These are phyloP conservation scores for Trichopus zeylanicus DNA, from an alignment of 116 monocot species.

Conservation along the genomic window DNA sequence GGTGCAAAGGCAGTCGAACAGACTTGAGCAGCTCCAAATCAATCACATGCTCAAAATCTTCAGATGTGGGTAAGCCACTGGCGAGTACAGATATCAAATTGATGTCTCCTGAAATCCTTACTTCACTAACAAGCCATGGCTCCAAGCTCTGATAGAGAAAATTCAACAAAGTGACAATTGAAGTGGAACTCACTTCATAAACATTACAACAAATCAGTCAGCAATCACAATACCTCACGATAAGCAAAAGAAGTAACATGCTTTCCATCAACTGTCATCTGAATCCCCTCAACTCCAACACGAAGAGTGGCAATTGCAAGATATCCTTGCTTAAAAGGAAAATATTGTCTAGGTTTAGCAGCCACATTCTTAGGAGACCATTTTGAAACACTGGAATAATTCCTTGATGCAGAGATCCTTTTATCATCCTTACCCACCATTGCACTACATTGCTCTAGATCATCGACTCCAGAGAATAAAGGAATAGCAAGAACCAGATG, in stretches of 20 bases:
- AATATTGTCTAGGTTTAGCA: constrained; percentile 36
- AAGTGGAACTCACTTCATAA: neutral
- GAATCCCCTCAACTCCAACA: constrained; percentile 77
- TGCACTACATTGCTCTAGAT: constrained; percentile 57
- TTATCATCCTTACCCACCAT: constrained; percentile 53
- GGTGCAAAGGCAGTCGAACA: constrained; percentile 36
- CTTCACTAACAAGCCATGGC: constrained; percentile 92
- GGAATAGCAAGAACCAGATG: neutral
- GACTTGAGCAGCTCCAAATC: constrained; percentile 72
- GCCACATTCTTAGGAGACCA: constrained; percentile 7
- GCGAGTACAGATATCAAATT: constrained; percentile 73
- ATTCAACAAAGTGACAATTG: neutral
- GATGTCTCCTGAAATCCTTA: constrained; percentile 82
- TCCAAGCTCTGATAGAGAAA: constrained; percentile 70
- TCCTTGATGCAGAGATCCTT: constrained; percentile 6
- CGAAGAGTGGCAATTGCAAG: constrained; percentile 77
- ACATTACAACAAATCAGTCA: neutral
- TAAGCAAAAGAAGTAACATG: constrained; percentile 93
- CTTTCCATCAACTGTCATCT: constrained; percentile 95
- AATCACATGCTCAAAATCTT: constrained; percentile 60
- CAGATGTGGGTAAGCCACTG: constrained; percentile 88
- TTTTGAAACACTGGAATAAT: constrained; percentile 35
- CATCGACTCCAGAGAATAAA: constrained; percentile 53
- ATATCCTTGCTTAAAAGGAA: constrained; percentile 84
- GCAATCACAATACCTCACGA: constrained; percentile 46